Conservation (phyloP, 257 asterid species). For the Echium plantagineum region DNA sequence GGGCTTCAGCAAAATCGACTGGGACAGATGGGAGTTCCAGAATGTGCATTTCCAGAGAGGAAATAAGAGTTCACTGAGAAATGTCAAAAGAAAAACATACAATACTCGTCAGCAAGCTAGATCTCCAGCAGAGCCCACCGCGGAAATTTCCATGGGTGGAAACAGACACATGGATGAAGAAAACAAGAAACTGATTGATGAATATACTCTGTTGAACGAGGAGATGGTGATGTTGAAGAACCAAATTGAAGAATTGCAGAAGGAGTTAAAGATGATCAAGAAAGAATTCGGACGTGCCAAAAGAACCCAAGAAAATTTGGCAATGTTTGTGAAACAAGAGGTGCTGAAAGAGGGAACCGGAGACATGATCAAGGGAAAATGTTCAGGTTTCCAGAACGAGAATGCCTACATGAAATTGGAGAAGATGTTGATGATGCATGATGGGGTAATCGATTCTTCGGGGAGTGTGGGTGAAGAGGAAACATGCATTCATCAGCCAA, state of each 20-base stretch:
- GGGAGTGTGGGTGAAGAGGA: neutral
- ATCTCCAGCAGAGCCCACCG: too few relatives aligned
- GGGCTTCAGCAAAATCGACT: slow-evolving; percentile 43
- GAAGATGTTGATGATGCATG: neutral
- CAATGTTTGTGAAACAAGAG: neutral
- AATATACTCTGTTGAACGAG: neutral
- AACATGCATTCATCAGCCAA: neutral
- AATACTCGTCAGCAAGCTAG: neutral
- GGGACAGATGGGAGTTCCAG: slow-evolving; percentile 41
- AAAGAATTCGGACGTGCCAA: neutral
- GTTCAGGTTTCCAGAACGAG: neutral
- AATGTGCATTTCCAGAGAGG: slow-evolving; percentile 44
- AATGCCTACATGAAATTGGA: neutral
- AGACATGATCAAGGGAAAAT: neutral
- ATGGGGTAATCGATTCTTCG: neutral
- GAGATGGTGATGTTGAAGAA: neutral
- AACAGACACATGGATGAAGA: neutral
- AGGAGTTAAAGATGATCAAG: neutral
- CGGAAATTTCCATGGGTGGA: neutral
- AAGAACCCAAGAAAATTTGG: neutral
- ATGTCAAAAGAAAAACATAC: slow-evolving; percentile 26
- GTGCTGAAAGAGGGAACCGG: neutral
- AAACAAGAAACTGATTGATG: neutral
- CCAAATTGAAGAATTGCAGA: neutral
- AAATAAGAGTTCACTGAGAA: slow-evolving; percentile 23